Conservation (phyloP, 805 yeast species). For the Teunomyces kruisii region DNA sequence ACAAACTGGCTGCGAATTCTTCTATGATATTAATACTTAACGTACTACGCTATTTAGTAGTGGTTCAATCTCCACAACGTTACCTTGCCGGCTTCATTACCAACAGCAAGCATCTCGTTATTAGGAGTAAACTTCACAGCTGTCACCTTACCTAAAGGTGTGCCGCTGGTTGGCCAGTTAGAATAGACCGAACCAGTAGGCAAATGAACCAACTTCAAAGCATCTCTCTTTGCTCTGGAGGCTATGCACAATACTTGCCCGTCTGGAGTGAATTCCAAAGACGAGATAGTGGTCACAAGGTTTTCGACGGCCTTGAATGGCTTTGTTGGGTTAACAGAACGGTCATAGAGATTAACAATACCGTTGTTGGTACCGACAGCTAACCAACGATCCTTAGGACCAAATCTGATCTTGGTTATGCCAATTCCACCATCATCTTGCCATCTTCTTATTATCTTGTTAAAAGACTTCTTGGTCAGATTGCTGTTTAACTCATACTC, state of each 20-base stretch:
- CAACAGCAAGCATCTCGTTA: constrained; percentile 81
- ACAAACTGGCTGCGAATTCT: constrained; percentile 3
- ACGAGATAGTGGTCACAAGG: constrained; percentile 75
- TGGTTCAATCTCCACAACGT: constrained; percentile 85
- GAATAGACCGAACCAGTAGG: constrained; percentile 83
- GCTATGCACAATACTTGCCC: constrained; percentile 89
- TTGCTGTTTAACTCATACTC: constrained; percentile 52
- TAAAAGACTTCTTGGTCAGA: constrained; percentile 13
- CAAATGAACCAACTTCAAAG: constrained; percentile 80
- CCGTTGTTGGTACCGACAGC: constrained; percentile 92
- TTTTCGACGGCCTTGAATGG: constrained; percentile 73
- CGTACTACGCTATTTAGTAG: constrained; percentile 42
- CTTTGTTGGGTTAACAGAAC: constrained; percentile 29
- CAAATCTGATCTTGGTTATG: constrained; percentile 70
- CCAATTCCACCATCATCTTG: constrained; percentile 84
- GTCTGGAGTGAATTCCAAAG: constrained; percentile 73
- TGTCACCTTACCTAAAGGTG: constrained; percentile 95
- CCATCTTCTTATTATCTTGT: constrained; percentile 68
- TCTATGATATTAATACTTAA: not conserved
- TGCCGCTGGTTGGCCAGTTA: constrained; percentile 97
- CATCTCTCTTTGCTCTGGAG: constrained; percentile 81
- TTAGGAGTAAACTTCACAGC: constrained; percentile 74
- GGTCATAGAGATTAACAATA: constrained; percentile 82
- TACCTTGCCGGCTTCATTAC: constrained; percentile 87
- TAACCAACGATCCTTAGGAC: constrained; percentile 68